Conservation (phyloP, 352 stramenopile genomes). For the Hyaloperonospora brassicae region DNA sequence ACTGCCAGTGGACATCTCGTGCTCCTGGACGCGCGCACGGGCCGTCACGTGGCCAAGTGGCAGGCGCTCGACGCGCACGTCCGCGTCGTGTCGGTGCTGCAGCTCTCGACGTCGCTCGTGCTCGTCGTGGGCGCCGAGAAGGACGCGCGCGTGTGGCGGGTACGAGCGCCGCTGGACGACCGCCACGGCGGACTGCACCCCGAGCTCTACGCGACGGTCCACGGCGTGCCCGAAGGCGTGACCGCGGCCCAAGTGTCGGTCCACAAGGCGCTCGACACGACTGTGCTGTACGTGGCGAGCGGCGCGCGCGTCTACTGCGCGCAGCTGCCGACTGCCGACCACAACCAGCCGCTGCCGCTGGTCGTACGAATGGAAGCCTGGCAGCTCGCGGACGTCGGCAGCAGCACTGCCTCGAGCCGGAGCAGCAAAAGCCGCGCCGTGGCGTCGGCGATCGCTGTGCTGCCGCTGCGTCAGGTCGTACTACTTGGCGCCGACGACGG, state of each 20-base stretch:
- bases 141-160: conserved; percentile 57
- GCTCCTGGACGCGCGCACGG: conserved; percentile 50
- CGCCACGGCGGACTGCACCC: conserved; percentile 23
- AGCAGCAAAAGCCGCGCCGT: conserved; percentile 42
- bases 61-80: conserved; percentile 40
- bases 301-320: conserved; percentile 35
- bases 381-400: conserved; percentile 36
- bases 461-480: conserved; percentile 54
- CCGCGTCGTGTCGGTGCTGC: conserved; percentile 40
- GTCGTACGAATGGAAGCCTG: conserved; percentile 38
- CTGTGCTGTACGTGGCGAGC: conserved; percentile 39
- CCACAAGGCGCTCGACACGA: conserved; percentile 35
- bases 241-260: conserved; percentile 41
- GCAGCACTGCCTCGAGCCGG: conserved; percentile 11
- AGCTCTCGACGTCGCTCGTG: conserved; percentile 49
- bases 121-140: conserved; percentile 56
- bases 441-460: conserved; percentile 32
- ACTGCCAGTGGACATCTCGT: conserved; percentile 35
- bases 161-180: conserved; percentile 13
- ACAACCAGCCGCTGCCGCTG: conserved; percentile 9
- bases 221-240: conserved; percentile 47
- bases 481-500: conserved; percentile 60
- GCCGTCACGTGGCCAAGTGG: conserved; percentile 38
- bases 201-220: conserved; percentile 38
- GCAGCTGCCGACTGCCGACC: conserved; percentile 30